phyloP scores from a whole-genome alignment of 2,329 filamentous ascomycete species.

The Aspergillus brasiliensis region DNA sequence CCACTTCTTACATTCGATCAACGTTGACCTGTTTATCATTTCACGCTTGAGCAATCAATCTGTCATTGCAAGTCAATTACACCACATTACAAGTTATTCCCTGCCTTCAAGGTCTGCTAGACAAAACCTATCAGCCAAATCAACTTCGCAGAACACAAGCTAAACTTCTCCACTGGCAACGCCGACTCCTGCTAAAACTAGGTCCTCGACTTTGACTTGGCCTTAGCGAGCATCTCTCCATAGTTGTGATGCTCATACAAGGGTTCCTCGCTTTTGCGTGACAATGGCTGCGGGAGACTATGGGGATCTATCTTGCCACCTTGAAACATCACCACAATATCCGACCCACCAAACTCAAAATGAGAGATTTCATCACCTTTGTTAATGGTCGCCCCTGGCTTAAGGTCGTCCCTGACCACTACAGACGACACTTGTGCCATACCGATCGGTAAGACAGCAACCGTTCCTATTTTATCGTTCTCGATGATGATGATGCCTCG shows the following conservation, averaged over 20 bases:
- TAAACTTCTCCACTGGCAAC: not conserved
- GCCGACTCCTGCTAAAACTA: not conserved
- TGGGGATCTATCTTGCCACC: not conserved
- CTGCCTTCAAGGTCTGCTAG: not conserved
- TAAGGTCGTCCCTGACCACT: conserved; percentile 24
- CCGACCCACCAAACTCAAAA: conserved; percentile 50
- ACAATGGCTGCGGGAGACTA: not conserved
- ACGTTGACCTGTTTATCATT: too few relatives aligned
- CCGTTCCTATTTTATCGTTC: conserved; percentile 35
- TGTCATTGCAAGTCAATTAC: not conserved
- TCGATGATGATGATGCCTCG: conserved; percentile 46
- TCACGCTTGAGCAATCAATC: not conserved
- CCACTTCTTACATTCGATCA: too few relatives aligned
- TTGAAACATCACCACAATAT: conserved; percentile 46
- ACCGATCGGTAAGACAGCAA: conserved; percentile 49
- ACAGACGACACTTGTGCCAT: conserved; percentile 50
- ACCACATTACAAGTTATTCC: not conserved
- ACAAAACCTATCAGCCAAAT: not conserved
- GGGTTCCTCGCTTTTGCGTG: not conserved
- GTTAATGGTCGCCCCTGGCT: conserved; percentile 25
- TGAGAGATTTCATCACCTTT: conserved; percentile 49
- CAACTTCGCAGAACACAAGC: not conserved
- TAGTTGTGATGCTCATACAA: not conserved
- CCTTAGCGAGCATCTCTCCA: not conserved
- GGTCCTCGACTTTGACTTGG: not conserved